Evolutionary conservation across 2,329 filamentous ascomycete species (phyloP), one percentile per base, ranked within the genome.

Genomic region (Epichloe elymi): DNA sequence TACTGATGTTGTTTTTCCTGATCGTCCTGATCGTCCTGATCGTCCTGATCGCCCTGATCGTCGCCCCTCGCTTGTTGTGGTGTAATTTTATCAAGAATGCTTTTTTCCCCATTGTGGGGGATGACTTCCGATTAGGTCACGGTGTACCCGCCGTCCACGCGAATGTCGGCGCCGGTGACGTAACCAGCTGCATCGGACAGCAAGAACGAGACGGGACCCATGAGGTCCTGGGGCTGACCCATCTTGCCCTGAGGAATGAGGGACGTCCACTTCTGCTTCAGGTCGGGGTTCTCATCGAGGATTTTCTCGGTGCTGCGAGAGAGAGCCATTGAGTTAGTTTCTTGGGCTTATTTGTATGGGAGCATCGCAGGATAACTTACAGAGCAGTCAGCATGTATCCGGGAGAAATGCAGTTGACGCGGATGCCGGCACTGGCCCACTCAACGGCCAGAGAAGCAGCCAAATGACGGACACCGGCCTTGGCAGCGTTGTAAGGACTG

Each of bases 301-400:
- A 97, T 96, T 74, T 95, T 95, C 72, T 89, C 82, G 41, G 89
- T 96, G 49, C 87, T 94, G 37, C 56, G 38, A 15, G 42, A 39
- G 3, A 40, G 3, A 40, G 15, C 4, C 30, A 30, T 10, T 17
- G 10, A 48, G 8, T 30, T 10, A 30, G 26, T 10, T 30, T 30
- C 36, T n/a, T n/a, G 40, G 10, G 5, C 4, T 19, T 10, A 12
- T 42, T 33, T 36, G 14, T 44, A 15, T 20, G 23, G 12, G 37
- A 12, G 15, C 38, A 43, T 30, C 8, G 26, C 41, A 43, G 36
- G 61, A 43, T 17, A 19, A 71, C 85, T 79, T 75, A 91, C 86
- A 96, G 71, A 53, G 89, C 86, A 15, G 91, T 96, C 58, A 95
- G 73, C 91, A 97, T 97, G 70, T 97, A 97, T 43, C 93, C 91